Evolutionary conservation across 768 basidiomycete genomes (phyloP).

Genomic region (Agaricus blazei): DNA sequence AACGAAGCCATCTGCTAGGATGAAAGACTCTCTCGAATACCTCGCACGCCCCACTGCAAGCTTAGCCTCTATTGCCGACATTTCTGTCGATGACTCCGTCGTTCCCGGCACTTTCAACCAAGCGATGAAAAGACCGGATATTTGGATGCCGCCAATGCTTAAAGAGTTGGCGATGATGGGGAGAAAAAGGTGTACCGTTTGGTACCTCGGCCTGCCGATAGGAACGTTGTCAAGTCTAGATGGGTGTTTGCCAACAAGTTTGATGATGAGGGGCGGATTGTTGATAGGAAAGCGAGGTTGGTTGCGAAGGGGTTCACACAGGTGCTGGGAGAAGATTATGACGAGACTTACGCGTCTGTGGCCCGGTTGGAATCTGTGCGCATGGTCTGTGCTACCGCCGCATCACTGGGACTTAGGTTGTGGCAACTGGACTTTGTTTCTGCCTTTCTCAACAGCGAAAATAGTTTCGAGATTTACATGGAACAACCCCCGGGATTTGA

Average conservation of each 20-base stretch:
- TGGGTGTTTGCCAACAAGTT: conserved; percentile 10
- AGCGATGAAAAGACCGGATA: too few relatives aligned
- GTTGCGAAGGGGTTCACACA: conserved; percentile 16
- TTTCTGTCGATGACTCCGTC: too few relatives aligned
- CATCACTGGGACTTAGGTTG: conserved; percentile 11
- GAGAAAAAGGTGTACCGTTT: conserved; percentile 1
- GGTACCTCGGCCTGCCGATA: conserved; percentile 8
- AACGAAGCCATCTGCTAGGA: too few relatives aligned
- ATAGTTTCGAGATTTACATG: conserved; percentile 16
- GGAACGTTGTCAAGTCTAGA: conserved; percentile 11
- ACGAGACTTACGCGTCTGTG: conserved; percentile 15
- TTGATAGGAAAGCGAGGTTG: conserved; percentile 12
- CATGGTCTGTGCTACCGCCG: conserved; percentile 14
- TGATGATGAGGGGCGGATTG: conserved; percentile 12
- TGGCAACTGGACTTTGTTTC: conserved; percentile 16
- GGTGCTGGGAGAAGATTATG: too few relatives aligned
- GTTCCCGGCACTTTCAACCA: too few relatives aligned
- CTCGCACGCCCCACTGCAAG: too few relatives aligned
- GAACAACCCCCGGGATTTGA: conserved; percentile 9
- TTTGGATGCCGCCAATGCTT: too few relatives aligned
- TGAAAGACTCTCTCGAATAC: too few relatives aligned
- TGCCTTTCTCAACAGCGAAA: too few relatives aligned
- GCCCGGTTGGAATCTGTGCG: conserved; percentile 14
- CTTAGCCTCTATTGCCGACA: too few relatives aligned
- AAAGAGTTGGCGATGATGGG: too few relatives aligned